Percentiles rank a stretch among this genome's conserved stretches.
Conservation (phyloP, 495 filamentous ascomycete species). For the Hyaloscypha finlandica region DNA sequence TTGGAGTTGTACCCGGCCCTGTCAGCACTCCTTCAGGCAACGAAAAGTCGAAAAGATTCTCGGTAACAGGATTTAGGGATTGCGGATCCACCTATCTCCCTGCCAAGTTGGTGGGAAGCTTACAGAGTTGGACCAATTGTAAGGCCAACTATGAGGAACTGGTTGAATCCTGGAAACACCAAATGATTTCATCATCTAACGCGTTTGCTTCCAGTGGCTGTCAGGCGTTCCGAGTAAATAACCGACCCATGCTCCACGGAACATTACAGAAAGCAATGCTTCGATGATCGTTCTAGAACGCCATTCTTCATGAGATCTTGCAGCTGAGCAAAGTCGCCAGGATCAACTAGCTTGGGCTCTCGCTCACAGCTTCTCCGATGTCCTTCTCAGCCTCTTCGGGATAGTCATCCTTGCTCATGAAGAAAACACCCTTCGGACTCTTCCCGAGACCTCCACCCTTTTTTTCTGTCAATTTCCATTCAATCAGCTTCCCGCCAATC, state of each 20-base stretch:
- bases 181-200: too few relatives aligned
- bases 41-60: neutral
- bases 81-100: too few relatives aligned
- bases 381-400: conserved; percentile 16
- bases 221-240: neutral
- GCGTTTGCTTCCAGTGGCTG: neutral
- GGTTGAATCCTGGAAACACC: neutral
- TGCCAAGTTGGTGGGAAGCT: too few relatives aligned
- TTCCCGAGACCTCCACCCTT: conserved; percentile 32
- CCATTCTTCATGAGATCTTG: neutral
- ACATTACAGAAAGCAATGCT: neutral
- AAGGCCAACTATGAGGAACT: neutral
- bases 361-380: conserved; percentile 19
- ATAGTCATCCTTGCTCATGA: conserved; percentile 17
- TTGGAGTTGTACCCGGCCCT: neutral
- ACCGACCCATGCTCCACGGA: neutral
- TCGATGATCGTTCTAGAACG: neutral
- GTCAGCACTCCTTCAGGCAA: neutral
- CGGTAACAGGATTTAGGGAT: neutral
- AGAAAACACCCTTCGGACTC: conserved; percentile 16
- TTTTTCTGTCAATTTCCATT: conserved; percentile 43
- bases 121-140: neutral
- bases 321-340: neutral
- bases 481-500: conserved; percentile 38
- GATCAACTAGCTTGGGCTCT: conserved; percentile 15